Conservation (phyloP, 345 rosid species). For the Rhizophora apiculata region DNA sequence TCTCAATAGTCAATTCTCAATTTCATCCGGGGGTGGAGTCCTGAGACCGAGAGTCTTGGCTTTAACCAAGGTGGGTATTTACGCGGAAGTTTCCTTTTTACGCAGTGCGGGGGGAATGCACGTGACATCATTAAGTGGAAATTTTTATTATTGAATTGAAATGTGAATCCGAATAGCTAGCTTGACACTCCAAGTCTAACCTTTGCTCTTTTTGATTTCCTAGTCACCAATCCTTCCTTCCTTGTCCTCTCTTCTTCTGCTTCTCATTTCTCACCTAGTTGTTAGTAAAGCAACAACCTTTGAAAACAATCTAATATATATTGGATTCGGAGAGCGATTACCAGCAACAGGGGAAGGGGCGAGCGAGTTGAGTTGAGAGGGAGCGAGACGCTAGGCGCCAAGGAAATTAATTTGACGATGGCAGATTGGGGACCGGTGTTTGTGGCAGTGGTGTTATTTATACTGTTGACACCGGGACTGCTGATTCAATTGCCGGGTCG, state of each 20-base stretch:
- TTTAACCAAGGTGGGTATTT: background rate
- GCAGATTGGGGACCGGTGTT: constrained; percentile 97
- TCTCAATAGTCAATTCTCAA: too few species aligned
- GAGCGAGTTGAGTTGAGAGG: background rate
- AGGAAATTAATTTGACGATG: constrained; percentile 28
- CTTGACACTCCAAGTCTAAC: constrained; percentile 9
- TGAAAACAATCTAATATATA: too few species aligned
- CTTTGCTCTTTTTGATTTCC: constrained; percentile 12
- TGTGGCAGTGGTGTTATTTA: constrained; percentile 74
- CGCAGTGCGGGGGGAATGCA: background rate
- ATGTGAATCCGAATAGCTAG: background rate
- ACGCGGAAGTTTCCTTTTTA: constrained; percentile 12
- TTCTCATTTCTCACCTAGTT: too few species aligned
- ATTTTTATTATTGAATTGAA: too few species aligned
- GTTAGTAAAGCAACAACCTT: too few species aligned
- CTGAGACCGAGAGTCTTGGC: too few species aligned
- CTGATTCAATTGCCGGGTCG: constrained; percentile 77
- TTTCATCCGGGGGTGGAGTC: too few species aligned
- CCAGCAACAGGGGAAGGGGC: background rate
- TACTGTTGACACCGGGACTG: constrained; percentile 79
- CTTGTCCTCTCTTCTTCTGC: background rate
- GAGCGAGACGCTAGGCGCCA: background rate
- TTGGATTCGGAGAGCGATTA: background rate
- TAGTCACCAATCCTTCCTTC: constrained; percentile 14
- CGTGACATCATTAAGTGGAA: constrained; percentile 2